Evolutionary conservation across 2,329 filamentous ascomycete species (phyloP).

Genomic region (Beauveria sp.): DNA sequence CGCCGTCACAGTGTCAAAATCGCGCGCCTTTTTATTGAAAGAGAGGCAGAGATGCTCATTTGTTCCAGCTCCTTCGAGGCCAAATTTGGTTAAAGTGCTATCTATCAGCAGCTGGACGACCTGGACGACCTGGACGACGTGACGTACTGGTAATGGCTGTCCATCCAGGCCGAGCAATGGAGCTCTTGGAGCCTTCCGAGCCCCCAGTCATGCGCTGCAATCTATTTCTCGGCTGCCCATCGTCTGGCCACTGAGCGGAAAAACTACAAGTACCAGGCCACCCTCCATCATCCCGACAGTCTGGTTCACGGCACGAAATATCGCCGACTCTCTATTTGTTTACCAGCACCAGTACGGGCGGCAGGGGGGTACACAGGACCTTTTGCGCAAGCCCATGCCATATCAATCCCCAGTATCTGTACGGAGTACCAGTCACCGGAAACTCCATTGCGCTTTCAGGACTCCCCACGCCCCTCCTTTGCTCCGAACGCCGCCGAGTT

Average conservation of each 20-base stretch:
- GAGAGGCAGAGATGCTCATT: too few relatives aligned
- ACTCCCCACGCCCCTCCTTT: not conserved
- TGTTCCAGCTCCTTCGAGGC: too few relatives aligned
- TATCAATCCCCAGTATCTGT: not conserved
- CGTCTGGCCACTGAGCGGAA: not conserved
- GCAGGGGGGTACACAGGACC: not conserved
- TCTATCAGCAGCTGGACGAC: too few relatives aligned
- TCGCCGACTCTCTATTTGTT: not conserved
- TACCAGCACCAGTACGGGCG: not conserved
- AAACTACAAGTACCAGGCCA: slow-evolving; percentile 10
- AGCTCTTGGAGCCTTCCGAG: not conserved
- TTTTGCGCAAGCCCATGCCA: slow-evolving; percentile 2
- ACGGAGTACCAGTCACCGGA: not conserved
- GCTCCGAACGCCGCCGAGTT: not conserved
- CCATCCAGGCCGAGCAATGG: not conserved
- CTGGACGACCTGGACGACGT: too few relatives aligned
- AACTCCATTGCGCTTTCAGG: not conserved
- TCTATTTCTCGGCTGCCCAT: not conserved
- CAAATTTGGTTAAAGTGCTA: too few relatives aligned
- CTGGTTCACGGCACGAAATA: slow-evolving; percentile 7
- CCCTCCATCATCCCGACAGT: slow-evolving; percentile 13
- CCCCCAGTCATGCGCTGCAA: slow-evolving; percentile 4
- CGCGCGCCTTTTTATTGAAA: too few relatives aligned
- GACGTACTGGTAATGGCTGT: too few relatives aligned
- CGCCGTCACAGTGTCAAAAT: too few relatives aligned